Conservation (phyloP, 164 flowering plant species). For the Stephania japonica region DNA sequence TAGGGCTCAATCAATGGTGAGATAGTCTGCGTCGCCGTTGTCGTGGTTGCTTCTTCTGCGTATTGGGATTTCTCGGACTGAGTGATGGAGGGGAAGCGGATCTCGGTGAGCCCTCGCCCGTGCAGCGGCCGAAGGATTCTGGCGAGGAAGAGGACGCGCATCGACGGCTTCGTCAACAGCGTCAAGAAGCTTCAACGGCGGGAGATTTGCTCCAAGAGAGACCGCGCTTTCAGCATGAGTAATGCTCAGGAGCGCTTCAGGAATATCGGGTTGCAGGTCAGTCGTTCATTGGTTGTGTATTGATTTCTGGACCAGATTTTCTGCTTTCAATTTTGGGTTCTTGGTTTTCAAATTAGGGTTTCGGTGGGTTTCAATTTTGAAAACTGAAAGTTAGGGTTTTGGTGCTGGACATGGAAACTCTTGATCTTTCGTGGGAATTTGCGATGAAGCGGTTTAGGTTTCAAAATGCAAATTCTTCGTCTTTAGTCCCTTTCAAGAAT, state of each 20-base stretch:
- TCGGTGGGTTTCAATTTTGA: neutral
- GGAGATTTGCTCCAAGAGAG: conserved; percentile 74
- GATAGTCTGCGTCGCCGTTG: neutral
- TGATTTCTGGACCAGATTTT: neutral
- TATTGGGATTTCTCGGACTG: conserved; percentile 1
- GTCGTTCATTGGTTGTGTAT: neutral
- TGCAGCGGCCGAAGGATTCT: conserved; percentile 59
- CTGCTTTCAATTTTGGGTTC: neutral
- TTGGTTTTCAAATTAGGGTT: neutral
- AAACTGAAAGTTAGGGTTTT: neutral
- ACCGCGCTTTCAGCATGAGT: conserved; percentile 74
- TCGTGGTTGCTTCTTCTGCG: neutral
- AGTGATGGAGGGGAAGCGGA: conserved; percentile 62
- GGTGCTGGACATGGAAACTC: neutral
- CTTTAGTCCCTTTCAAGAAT: neutral
- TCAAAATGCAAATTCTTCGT: neutral
- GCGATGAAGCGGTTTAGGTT: neutral
- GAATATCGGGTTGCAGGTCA: conserved; percentile 67
- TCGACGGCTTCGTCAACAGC: conserved; percentile 77
- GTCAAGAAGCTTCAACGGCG: conserved; percentile 91
- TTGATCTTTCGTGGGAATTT: neutral
- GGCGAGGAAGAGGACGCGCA: conserved; percentile 66
- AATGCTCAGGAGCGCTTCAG: conserved; percentile 83
- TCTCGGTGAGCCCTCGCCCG: conserved; percentile 77
- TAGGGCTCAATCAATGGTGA: neutral